Evolutionary conservation across 2,329 filamentous ascomycete species (phyloP).

Genomic region (Aspergillus intermedius): DNA sequence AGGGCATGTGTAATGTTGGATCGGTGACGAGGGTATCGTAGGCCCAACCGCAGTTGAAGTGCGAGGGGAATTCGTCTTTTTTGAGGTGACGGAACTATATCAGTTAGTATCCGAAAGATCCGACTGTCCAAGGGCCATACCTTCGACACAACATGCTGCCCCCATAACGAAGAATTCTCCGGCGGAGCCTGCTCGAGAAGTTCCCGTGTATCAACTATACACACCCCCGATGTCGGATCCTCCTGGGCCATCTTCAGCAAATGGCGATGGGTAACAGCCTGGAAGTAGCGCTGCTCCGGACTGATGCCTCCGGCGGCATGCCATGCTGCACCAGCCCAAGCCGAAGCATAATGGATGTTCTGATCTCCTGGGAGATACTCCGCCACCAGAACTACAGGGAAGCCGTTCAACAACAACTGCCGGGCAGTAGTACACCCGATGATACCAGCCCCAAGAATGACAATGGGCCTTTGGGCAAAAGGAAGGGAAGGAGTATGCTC

Average conservation of each 20-base stretch:
- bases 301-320: slow-evolving; percentile 32
- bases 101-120: slow-evolving; percentile 1
- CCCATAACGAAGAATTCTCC: slow-evolving; percentile 30
- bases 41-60: slow-evolving; percentile 29
- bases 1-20: slow-evolving; percentile 33
- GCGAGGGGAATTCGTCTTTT: slow-evolving; percentile 25
- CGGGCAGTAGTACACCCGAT: slow-evolving; percentile 34
- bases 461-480: slow-evolving; percentile 29
- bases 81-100: slow-evolving; percentile 28
- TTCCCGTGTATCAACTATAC: slow-evolving; percentile 28
- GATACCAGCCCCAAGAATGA: slow-evolving; percentile 35
- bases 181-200: slow-evolving; percentile 29
- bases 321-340: slow-evolving; percentile 36
- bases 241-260: slow-evolving; percentile 30
- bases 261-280: slow-evolving; percentile 30
- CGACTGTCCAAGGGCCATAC: slow-evolving; percentile 9
- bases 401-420: slow-evolving; percentile 30
- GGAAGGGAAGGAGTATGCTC: slow-evolving; percentile 19
- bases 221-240: slow-evolving; percentile 27
- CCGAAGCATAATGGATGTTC: slow-evolving; percentile 32
- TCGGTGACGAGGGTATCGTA: slow-evolving; percentile 34
- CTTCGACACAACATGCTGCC: slow-evolving; percentile 29
- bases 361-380: slow-evolving; percentile 34
- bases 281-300: slow-evolving; percentile 29
- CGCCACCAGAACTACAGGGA: slow-evolving; percentile 29